A percentile compares a stretch with the other conserved stretches of the same genome.
phyloP scores from a whole-genome alignment of 805 yeast species.

The Yarrowia sp. region DNA sequence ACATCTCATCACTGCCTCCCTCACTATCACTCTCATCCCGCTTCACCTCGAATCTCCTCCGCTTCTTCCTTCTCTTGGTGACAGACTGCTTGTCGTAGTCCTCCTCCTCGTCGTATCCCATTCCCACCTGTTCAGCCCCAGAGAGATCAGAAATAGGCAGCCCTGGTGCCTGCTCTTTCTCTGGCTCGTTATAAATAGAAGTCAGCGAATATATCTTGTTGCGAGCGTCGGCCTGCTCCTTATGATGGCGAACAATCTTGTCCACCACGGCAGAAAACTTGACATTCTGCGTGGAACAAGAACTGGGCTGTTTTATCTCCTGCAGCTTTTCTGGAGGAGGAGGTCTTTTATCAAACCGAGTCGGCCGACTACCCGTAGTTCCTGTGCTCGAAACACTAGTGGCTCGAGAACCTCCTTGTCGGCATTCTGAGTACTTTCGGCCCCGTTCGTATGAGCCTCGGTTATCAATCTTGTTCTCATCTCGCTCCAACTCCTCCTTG shows the following conservation, averaged over 20 bases:
- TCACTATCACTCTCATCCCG: neutral
- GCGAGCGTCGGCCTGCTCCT: neutral
- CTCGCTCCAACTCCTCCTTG: neutral
- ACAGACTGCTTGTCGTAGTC: constrained; percentile 3
- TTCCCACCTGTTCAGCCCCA: constrained; percentile 1
- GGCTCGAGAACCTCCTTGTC: neutral
- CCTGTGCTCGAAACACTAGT: neutral
- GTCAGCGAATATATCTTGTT: neutral
- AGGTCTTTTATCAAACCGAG: neutral
- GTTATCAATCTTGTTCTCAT: neutral
- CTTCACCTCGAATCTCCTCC: neutral
- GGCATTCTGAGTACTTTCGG: too few relatives aligned
- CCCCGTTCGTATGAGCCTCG: too few relatives aligned
- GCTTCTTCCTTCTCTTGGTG: neutral
- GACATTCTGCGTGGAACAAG: neutral
- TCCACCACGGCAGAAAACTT: neutral
- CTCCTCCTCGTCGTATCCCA: constrained; percentile 13
- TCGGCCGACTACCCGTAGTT: neutral
- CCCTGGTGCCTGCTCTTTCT: neutral
- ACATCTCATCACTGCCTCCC: neutral
- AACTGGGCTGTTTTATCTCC: neutral
- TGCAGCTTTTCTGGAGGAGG: neutral
- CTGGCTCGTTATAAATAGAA: neutral
- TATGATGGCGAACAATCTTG: neutral
- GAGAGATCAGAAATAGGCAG: neutral